Evolutionary conservation across 352 stramenopile genomes (phyloP).

Genomic region (Pythium aphanidermatum): DNA sequence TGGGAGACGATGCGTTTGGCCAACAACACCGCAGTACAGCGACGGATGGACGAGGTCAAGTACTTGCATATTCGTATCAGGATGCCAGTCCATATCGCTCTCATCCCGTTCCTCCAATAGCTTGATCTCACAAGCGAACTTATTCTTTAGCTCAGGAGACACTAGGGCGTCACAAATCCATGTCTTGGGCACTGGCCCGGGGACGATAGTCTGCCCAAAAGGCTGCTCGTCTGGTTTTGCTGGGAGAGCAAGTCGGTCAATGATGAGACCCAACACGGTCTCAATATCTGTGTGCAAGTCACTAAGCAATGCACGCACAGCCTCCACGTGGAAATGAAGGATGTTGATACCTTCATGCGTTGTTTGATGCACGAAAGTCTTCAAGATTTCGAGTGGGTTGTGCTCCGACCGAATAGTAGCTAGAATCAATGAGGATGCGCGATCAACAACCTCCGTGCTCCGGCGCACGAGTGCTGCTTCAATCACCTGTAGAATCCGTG

Average conservation of each 20-base stretch:
- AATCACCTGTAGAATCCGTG: not conserved
- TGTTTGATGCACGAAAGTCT: slow-evolving; percentile 3
- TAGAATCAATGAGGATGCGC: not conserved
- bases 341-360: not conserved
- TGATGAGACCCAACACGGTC: slow-evolving; percentile 2
- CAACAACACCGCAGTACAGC: slow-evolving; percentile 47
- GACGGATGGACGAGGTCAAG: slow-evolving; percentile 57
- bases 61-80: slow-evolving; percentile 36
- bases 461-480: not conserved
- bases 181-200: slow-evolving; percentile 24
- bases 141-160: slow-evolving; percentile 13
- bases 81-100: slow-evolving; percentile 50
- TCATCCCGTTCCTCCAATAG: slow-evolving; percentile 32
- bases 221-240: too few species aligned
- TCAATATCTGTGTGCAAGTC: slow-evolving; percentile 3
- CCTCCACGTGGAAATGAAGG: too few species aligned
- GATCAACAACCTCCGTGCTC: not conserved
- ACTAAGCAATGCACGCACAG: too few species aligned
- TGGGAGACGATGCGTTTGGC: slow-evolving; percentile 21
- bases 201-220: too few species aligned
- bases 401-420: not conserved
- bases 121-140: slow-evolving; percentile 22
- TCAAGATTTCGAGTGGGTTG: slow-evolving; percentile 1
- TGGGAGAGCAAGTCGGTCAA: not conserved
- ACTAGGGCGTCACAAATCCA: slow-evolving; percentile 33